Percentiles rank a stretch among this genome's conserved stretches.
Conservation (phyloP, 2,329 filamentous ascomycete species). For the Penicillium expansum region DNA sequence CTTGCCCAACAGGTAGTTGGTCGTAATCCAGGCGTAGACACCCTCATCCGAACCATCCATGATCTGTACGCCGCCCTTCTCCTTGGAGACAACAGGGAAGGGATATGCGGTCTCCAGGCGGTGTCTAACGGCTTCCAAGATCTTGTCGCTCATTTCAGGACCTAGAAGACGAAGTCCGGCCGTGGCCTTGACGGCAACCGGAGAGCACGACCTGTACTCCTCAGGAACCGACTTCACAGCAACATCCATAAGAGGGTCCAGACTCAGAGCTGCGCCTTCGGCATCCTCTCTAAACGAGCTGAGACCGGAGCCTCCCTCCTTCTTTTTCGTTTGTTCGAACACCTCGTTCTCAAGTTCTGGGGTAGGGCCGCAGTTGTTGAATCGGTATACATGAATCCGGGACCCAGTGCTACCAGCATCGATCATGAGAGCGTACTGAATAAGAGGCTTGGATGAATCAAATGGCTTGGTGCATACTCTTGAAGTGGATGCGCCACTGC, state of each 20-base stretch:
- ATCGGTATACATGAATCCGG: conserved; percentile 96
- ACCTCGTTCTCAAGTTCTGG: conserved; percentile 90
- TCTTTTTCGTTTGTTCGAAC: conserved; percentile 91
- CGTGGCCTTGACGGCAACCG: conserved; percentile 96
- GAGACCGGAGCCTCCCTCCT: conserved; percentile 71
- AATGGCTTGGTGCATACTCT: conserved; percentile 74
- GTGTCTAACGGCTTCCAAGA: conserved; percentile 77
- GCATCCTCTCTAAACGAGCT: conserved; percentile 86
- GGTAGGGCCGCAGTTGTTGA: conserved; percentile 97
- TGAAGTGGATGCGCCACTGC: conserved; percentile 55
- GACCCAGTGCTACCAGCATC: conserved; percentile 97
- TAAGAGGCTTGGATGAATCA: conserved; percentile 84
- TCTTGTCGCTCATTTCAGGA: conserved; percentile 73
- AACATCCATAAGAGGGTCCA: conserved; percentile 83
- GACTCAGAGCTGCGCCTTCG: conserved; percentile 80
- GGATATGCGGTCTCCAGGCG: conserved; percentile 87
- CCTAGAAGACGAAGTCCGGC: conserved; percentile 89
- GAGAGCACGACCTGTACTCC: conserved; percentile 84
- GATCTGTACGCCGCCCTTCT: conserved; percentile 84
- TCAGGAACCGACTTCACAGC: conserved; percentile 83
- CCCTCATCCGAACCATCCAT: conserved; percentile 98
- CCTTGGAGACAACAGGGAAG: conserved; percentile 85
- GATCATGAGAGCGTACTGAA: conserved; percentile 98
- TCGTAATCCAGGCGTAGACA: conserved; percentile 98
- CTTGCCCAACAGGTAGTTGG: conserved; percentile 96